Base-by-base conservation (phyloP, 495 filamentous ascomycete species). In the Ascobolus immersus region DNA sequence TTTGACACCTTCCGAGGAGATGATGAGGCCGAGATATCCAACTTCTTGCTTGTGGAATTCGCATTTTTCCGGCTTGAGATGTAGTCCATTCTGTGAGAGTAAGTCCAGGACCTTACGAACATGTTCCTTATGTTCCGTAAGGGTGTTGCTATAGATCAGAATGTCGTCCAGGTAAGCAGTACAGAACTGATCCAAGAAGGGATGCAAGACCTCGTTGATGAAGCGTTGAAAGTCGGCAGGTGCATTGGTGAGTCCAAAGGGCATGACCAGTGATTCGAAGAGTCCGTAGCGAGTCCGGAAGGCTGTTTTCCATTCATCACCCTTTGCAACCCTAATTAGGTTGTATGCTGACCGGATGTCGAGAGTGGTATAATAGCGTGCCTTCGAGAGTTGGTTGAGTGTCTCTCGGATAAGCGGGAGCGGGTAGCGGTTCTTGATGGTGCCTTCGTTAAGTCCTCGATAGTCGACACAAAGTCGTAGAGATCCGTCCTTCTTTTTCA, bases 201-300 rank as follows among this genome's bases (percentile, higher is more conserved):
- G n/a, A n/a, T n/a, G n/a, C n/a, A n/a, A n/a, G n/a, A n/a, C n/a
- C n/a, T n/a, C n/a, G n/a, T n/a, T n/a, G n/a, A n/a, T n/a, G n/a
- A n/a, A n/a, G n/a, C n/a, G n/a, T n/a, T n/a, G n/a, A n/a, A n/a
- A n/a, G n/a, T n/a, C n/a, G n/a, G n/a, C n/a, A n/a, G n/a, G n/a
- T n/a, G n/a, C n/a, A n/a, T n/a, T n/a, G n/a, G n/a, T n/a, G n/a
- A 2, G 14, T 4, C 6, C 36, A 34, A 52, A 52, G 7, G 44
- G 44, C 28, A 41, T 50, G 3, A 37, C 44, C 31, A 33, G 21
- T 17, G 27, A 54, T 31, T 59, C 28, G 24, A 34, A 59, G 1
- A 47, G 27, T 0, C 47, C 42, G 17, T 47, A 51, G 10, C 36
- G 13, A 0, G 46, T 58, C 5, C 39, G 0, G 4, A 33, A 37